Evolutionary conservation across 306 rosid species (phyloP).

Genomic region (Corylus americana): DNA sequence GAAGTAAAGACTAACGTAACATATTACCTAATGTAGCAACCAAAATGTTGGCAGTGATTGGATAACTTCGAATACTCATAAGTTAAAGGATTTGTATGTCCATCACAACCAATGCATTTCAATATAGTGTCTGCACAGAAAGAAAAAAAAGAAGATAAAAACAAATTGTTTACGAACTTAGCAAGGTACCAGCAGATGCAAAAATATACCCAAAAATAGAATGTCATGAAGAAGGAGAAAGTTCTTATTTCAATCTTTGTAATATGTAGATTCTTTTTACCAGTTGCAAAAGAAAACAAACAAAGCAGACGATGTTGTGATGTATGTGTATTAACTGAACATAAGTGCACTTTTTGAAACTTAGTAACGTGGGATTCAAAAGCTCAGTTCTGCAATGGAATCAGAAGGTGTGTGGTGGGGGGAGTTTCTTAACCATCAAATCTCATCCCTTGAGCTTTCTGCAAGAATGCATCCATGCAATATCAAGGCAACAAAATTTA

Average conservation of each 20-base stretch:
- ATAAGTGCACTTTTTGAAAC: conserved; percentile 13
- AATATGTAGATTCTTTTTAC: not conserved
- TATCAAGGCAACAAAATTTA: not conserved
- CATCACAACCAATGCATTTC: conserved; percentile 51
- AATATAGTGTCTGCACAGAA: conserved; percentile 54
- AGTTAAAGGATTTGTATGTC: conserved; percentile 25
- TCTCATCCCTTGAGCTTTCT: conserved; percentile 5
- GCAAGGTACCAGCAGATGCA: not conserved
- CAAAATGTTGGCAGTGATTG: conserved; percentile 69
- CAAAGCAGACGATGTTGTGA: not conserved
- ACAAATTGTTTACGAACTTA: not conserved
- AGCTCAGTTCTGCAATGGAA: conserved; percentile 8
- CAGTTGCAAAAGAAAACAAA: not conserved
- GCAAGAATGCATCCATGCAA: conserved; percentile 23
- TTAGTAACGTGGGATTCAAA: conserved; percentile 10
- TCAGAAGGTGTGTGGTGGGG: not conserved
- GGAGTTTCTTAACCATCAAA: conserved; percentile 9
- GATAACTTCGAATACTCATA: conserved; percentile 53
- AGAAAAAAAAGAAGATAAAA: not conserved
- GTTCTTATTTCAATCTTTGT: not conserved
- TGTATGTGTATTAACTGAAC: not conserved
- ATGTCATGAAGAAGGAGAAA: not conserved
- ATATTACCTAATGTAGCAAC: conserved; percentile 60
- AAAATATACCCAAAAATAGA: not conserved
- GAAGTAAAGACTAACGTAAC: not conserved